phyloP scores from a whole-genome alignment of 768 basidiomycete genomes.

The Pisolithus albus region DNA sequence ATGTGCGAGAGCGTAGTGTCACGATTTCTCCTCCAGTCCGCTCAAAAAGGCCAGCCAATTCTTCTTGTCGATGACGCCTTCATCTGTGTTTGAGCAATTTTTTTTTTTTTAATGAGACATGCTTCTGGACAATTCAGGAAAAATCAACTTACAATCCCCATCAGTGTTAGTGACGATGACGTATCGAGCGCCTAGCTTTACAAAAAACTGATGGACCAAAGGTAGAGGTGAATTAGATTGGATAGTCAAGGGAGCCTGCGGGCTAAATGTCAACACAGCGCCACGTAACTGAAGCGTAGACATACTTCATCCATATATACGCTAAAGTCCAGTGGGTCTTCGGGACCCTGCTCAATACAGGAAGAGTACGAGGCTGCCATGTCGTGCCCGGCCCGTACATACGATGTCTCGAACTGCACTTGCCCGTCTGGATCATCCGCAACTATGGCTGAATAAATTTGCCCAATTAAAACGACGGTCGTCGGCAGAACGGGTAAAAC shows the following conservation, averaged over 20 bases:
- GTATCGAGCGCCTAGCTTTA: constrained; percentile 88
- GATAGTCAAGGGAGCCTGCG: constrained; percentile 80
- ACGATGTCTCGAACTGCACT: constrained; percentile 55
- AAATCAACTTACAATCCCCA: constrained; percentile 60
- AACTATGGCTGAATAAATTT: constrained; percentile 52
- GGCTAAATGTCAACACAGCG: constrained; percentile 1
- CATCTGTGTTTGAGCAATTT: no score
- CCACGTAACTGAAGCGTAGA: not conserved
- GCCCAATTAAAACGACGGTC: not conserved
- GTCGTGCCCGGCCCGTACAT: constrained; percentile 33
- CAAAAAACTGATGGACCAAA: constrained; percentile 89
- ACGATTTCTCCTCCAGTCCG: constrained; percentile 57
- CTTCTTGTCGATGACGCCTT: constrained; percentile 92
- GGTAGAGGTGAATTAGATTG: constrained; percentile 83
- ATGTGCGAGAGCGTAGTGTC: not conserved
- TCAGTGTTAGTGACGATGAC: constrained; percentile 78
- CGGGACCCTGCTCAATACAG: constrained; percentile 35
- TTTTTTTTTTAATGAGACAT: constrained; percentile 21
- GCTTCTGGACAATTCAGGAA: not conserved
- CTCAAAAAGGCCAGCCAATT: constrained; percentile 85
- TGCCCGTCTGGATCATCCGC: constrained; percentile 62
- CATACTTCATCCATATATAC: constrained; percentile 85
- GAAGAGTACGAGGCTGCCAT: constrained; percentile 59
- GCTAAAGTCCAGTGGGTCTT: constrained; percentile 73
- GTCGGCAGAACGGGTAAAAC: not conserved